A percentile compares a stretch with the other conserved stretches of the same genome.
Conservation (phyloP, 108 stramenopile genomes). For the Parietichytrium sp. region DNA sequence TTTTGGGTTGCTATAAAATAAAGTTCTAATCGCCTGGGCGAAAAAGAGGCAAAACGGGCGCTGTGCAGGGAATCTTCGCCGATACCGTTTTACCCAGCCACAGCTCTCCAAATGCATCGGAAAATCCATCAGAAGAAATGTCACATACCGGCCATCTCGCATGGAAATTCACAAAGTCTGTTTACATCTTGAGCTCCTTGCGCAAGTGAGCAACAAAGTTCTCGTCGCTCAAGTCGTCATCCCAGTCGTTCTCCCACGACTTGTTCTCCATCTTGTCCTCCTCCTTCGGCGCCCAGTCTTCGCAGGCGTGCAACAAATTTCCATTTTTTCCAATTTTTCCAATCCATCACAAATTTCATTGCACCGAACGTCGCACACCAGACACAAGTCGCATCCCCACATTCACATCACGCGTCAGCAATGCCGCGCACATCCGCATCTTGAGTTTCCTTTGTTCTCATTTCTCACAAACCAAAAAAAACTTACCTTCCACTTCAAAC, state of each 20-base stretch:
- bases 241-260: conserved; percentile 41
- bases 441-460: no score
- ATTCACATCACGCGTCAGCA: not conserved
- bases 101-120: no score
- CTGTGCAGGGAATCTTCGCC: no score
- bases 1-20: not conserved
- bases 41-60: no score
- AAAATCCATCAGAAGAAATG: no score
- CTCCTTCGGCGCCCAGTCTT: not conserved
- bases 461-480: not conserved
- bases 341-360: not conserved
- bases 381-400: not conserved
- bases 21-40: no score
- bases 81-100: no score
- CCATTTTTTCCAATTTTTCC: not conserved
- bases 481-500: conserved; percentile 5
- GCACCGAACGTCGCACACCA: not conserved
- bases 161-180: no score
- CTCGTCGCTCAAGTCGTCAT: conserved; percentile 10
- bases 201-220: conserved; percentile 6
- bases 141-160: no score
- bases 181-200: not conserved
- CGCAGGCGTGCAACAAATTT: not conserved
- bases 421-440: not conserved
- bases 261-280: not conserved